These are phyloP conservation scores for Adansonia digitata DNA, from an alignment of 345 rosid species.

Conservation along the genomic window DNA sequence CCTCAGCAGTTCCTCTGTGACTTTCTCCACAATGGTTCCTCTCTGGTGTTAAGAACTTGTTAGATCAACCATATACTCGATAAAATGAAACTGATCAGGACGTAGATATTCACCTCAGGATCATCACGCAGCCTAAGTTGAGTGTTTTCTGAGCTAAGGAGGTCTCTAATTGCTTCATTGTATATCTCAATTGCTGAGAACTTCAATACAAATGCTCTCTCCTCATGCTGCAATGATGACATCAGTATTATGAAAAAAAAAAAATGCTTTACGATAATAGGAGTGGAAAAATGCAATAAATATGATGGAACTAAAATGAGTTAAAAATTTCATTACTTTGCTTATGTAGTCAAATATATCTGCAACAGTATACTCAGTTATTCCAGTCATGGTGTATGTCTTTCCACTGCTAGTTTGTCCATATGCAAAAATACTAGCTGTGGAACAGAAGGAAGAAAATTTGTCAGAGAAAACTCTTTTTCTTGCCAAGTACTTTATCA, in stretches of 20 bases:
- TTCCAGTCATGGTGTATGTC: constrained; percentile 96
- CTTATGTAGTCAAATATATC: constrained; percentile 85
- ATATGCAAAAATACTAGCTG: constrained; percentile 96
- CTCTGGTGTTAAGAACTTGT: constrained; percentile 40
- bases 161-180: constrained; percentile 91
- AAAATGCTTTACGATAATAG: background rate
- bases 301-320: constrained; percentile 7
- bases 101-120: constrained; percentile 59
- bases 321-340: constrained; percentile 43
- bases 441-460: constrained; percentile 8
- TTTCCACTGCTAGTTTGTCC: constrained; percentile 99
- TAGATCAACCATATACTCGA: background rate
- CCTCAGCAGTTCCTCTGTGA: constrained; percentile 69
- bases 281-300: constrained; percentile 1
- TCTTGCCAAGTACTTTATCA: background rate
- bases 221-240: constrained; percentile 61
- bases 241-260: background rate
- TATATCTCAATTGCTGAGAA: constrained; percentile 97
- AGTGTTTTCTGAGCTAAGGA: constrained; percentile 58
- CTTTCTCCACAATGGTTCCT: constrained; percentile 85
- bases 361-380: constrained; percentile 76
- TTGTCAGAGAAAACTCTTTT: constrained; percentile 1
- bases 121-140: constrained; percentile 90
- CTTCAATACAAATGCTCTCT: constrained; percentile 88
- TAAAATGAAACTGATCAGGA: background rate